Evolutionary conservation across 768 basidiomycete species (phyloP), one percentile per base, ranked within the genome.

Genomic region (Agrocybe praecox): DNA sequence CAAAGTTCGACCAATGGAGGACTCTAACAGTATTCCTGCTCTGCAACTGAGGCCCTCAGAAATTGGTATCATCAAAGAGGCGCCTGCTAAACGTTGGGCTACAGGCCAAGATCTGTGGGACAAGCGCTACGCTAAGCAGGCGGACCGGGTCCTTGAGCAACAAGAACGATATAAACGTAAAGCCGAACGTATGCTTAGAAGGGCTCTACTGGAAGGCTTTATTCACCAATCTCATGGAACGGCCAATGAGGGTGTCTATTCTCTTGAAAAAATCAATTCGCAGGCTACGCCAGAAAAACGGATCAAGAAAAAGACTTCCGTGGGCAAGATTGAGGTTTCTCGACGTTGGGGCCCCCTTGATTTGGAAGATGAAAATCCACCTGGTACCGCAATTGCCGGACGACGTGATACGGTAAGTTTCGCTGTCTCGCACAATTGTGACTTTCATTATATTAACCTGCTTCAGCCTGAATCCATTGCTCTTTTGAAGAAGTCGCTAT

Each of bases 61-160:
- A 57, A 79, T 92, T 36, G 90, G 90, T 0, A 68, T 88, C 32
- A 84, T 94, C 68, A 91, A 89, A 67, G 91, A 92, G 69, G 83
- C 74, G 0, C 86, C 88, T 0, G 84, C 84, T 0, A 75, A 80
- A 65, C 78, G 86, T n/a, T 94, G 90, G 80, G 66, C 83, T 14
- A 69, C 72, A 3, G 85, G 87, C 8, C 86, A 87, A 67, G 74
- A 78, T 19, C 64, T 77, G 32, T 89, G 88, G 88, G 86, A 90
- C 67, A 72, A 75, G 63, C 76, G 72, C 60, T 89, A 76, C 68
- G 70, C 69, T 46, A 65, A 66, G 23, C 50, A 67, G 0, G 80
- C 81, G 14, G 66, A 75, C 46, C 74, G 68, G 17, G 80, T 80
- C 5, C 60, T 80, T 17, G 76, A 75, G 46, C 64, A 79, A 36